A percentile compares a stretch with the other conserved stretches of the same genome.
phyloP scores from a whole-genome alignment of 805 yeast species.

The Pichia manshurica region DNA sequence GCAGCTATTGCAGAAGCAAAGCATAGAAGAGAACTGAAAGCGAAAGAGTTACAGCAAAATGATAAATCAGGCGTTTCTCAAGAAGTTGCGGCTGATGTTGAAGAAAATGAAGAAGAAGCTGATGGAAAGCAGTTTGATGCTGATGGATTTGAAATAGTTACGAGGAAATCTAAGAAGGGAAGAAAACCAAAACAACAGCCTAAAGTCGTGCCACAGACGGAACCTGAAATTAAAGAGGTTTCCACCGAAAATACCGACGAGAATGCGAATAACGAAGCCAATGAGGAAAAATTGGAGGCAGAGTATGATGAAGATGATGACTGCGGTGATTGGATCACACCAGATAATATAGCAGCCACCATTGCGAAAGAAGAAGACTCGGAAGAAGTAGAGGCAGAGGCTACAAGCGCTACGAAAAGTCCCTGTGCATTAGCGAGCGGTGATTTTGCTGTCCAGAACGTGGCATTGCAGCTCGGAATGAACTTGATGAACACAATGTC shows the following conservation, averaged over 20 bases:
- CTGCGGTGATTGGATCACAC: slow-evolving; percentile 87
- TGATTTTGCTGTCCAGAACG: slow-evolving; percentile 97
- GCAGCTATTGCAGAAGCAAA: slow-evolving; percentile 26
- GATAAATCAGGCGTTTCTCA: background rate
- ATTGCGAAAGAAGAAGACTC: slow-evolving; percentile 58
- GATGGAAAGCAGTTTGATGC: slow-evolving; percentile 11
- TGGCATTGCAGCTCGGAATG: slow-evolving; percentile 83
- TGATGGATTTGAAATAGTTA: slow-evolving; percentile 18
- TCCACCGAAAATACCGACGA: slow-evolving; percentile 8
- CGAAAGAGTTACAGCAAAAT: slow-evolving; percentile 7
- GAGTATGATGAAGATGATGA: slow-evolving; percentile 71
- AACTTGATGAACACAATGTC: slow-evolving; percentile 78
- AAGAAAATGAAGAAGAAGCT: slow-evolving; percentile 16
- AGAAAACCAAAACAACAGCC: slow-evolving; percentile 4
- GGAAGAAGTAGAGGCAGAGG: slow-evolving; percentile 43
- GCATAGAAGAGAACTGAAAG: slow-evolving; percentile 11
- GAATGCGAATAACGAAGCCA: slow-evolving; percentile 12
- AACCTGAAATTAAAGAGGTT: slow-evolving; percentile 3
- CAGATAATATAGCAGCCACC: slow-evolving; percentile 71
- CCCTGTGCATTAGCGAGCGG: slow-evolving; percentile 87
- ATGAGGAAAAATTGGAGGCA: slow-evolving; percentile 11
- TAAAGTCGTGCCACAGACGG: background rate
- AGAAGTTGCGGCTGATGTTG: slow-evolving; percentile 15
- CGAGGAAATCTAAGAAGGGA: slow-evolving; percentile 10
- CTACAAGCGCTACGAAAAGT: slow-evolving; percentile 27